Conservation (phyloP, 805 yeast genomes). For the Candida odintsovae region DNA sequence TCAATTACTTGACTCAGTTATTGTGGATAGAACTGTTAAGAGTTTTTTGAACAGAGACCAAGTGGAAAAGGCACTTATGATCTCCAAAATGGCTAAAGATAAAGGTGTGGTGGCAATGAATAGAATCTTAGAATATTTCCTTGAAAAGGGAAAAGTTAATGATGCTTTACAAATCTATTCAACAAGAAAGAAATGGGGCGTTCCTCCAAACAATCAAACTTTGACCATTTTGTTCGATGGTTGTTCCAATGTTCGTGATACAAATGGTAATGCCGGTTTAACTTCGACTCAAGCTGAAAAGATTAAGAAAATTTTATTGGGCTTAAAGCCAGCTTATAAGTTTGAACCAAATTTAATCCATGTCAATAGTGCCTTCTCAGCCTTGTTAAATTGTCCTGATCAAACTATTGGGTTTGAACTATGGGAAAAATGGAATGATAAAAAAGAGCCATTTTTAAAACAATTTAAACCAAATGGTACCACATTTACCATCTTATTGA, state of each 20-base stretch:
- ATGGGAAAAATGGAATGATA: constrained; percentile 26
- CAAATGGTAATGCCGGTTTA: constrained; percentile 18
- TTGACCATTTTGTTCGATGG: constrained; percentile 43
- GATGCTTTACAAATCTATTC: constrained; percentile 46
- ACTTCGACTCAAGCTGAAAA: constrained; percentile 30
- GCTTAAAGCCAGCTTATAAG: constrained; percentile 23
- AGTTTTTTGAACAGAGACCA: constrained; percentile 47
- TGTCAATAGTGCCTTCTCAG: constrained; percentile 41
- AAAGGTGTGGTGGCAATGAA: constrained; percentile 65
- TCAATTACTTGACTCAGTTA: constrained; percentile 51
- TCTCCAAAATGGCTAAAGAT: constrained; percentile 40
- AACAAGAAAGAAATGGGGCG: constrained; percentile 58
- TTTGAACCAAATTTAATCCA: constrained; percentile 32
- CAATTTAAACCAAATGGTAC: constrained; percentile 27
- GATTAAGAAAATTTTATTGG: constrained; percentile 28
- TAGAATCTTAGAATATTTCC: constrained; percentile 45
- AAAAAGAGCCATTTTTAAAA: constrained; percentile 14
- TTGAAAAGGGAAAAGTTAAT: constrained; percentile 35
- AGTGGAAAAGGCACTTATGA: constrained; percentile 44
- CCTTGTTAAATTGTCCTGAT: constrained; percentile 36
- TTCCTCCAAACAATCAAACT: constrained; percentile 44
- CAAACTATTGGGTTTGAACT: constrained; percentile 33
- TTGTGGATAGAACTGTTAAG: constrained; percentile 47
- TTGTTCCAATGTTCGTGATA: constrained; percentile 28
- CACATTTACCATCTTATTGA: constrained; percentile 26